Evolutionary conservation across 169 alveolate genomes (phyloP).

Genomic region (Plasmodium coatneyi): DNA sequence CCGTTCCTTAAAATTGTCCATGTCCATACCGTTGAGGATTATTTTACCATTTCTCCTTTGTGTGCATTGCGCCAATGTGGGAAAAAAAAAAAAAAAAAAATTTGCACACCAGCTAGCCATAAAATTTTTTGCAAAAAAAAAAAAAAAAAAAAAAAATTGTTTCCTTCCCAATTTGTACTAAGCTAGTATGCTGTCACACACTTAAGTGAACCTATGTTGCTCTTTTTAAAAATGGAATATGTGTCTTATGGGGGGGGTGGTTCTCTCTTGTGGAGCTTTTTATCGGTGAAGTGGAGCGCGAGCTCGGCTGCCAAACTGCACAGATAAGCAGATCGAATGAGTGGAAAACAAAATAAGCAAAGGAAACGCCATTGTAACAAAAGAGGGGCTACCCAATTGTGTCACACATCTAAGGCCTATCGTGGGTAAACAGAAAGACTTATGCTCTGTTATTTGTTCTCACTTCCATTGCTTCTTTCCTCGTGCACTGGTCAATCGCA

Average conservation of each 20-base stretch:
- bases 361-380: neutral
- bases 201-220: neutral
- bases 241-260: neutral
- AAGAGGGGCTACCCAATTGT: neutral
- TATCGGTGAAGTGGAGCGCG: neutral
- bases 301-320: neutral
- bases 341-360: neutral
- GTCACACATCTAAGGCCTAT: neutral
- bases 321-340: neutral
- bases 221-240: neutral
- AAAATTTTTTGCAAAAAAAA: neutral
- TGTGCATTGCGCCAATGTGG: neutral
- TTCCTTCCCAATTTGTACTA: neutral
- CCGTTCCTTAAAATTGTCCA: neutral
- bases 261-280: neutral
- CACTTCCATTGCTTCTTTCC: neutral
- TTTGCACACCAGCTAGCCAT: neutral
- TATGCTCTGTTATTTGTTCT: neutral
- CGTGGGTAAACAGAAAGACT: neutral
- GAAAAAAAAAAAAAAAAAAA: neutral
- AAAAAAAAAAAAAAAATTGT: neutral
- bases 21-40: neutral
- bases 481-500: neutral
- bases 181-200: neutral
- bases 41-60: neutral